Evolutionary conservation across 2,329 filamentous ascomycete species (phyloP).

Genomic region (Sclerotinia trifoliorum): DNA sequence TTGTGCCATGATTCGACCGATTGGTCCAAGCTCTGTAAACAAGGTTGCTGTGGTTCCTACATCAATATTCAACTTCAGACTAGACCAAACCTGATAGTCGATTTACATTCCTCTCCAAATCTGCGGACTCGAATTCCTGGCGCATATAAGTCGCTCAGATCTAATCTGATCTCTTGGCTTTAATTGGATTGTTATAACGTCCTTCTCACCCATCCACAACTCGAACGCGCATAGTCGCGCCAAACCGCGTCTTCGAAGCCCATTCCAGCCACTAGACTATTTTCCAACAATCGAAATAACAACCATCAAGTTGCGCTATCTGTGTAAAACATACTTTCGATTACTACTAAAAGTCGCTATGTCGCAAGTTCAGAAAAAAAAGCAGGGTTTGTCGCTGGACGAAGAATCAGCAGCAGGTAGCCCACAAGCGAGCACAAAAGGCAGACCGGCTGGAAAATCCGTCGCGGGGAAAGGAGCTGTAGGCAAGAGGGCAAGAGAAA

Average conservation of each 20-base stretch:
- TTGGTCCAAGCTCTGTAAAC: conserved; percentile 7
- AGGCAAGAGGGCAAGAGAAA: conserved; percentile 6
- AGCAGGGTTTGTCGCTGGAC: conserved; percentile 7
- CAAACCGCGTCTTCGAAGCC: conserved; percentile 7
- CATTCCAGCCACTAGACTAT: conserved; percentile 5
- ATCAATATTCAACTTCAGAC: background rate
- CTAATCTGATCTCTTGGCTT: background rate
- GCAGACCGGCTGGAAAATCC: conserved; percentile 11
- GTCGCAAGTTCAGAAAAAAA: conserved; percentile 21
- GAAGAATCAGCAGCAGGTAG: background rate
- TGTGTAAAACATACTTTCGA: background rate
- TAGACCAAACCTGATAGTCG: background rate
- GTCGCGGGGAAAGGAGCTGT: background rate
- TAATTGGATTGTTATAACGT: background rate
- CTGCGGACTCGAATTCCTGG: background rate
- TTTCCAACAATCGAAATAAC: background rate
- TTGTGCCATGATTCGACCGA: background rate
- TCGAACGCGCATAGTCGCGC: conserved; percentile 8
- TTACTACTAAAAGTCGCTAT: background rate
- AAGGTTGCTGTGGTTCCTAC: conserved; percentile 10
- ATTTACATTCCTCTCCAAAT: background rate
- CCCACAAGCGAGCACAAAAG: background rate
- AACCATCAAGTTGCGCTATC: background rate
- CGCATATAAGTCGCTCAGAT: too few relatives aligned
- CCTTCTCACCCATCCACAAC: background rate